Evolutionary conservation across 371 early-diverging fungal genomes (phyloP).

Genomic region (Mortierella sp.): DNA sequence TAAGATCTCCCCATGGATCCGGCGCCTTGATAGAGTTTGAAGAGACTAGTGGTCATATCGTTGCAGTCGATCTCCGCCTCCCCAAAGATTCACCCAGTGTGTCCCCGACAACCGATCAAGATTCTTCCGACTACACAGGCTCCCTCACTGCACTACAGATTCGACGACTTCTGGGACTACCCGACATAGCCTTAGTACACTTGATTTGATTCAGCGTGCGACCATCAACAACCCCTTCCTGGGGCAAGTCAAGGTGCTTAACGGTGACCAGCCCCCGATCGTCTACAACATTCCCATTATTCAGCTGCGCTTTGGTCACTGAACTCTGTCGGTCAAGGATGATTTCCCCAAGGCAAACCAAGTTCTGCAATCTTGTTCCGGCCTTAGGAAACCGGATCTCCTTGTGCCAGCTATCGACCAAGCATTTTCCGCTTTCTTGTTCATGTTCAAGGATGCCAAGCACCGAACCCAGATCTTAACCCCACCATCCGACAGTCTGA

Average conservation of each 20-base stretch:
- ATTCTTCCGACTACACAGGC: not conserved
- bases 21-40: not conserved
- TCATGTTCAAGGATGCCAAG: not conserved
- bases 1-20: not conserved
- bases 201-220: not conserved
- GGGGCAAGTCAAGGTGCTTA: not conserved
- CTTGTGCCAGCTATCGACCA: not conserved
- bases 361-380: not conserved
- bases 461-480: not conserved
- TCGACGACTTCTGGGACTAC: not conserved
- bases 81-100: not conserved
- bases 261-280: not conserved
- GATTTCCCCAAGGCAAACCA: not conserved
- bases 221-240: not conserved
- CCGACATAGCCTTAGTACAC: not conserved
- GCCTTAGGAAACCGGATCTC: not conserved
- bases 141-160: not conserved
- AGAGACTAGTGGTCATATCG: not conserved
- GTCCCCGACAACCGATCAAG: not conserved
- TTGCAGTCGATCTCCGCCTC: not conserved
- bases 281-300: not conserved
- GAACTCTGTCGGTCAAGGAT: not conserved
- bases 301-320: not conserved
- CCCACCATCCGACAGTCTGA: not conserved
- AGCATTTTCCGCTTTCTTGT: not conserved